A percentile compares a stretch with the other conserved stretches of the same genome.
Evolutionary conservation across 768 basidiomycete species (phyloP).

Genomic region (Suillus subalutaceus): DNA sequence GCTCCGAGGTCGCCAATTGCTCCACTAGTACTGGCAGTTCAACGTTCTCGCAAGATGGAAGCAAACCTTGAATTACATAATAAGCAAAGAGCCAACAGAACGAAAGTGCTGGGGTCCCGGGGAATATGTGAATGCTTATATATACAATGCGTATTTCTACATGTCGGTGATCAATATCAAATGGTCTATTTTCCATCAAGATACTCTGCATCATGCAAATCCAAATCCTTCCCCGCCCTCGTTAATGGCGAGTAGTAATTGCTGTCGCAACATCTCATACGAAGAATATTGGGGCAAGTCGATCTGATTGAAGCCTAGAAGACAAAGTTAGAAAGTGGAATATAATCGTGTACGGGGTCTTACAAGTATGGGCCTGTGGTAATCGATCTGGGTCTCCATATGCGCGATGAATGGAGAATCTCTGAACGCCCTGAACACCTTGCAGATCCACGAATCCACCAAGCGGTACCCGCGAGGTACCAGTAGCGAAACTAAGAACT

Average conservation of each 20-base stretch:
- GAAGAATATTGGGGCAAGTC: conserved; percentile 94
- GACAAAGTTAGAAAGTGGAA: conserved; percentile 17
- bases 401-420: conserved; percentile 94
- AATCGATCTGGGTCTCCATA: conserved; percentile 85
- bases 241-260: conserved; percentile 88
- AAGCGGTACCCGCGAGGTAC: conserved; percentile 90
- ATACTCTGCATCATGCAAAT: conserved; percentile 51
- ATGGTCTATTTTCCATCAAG: conserved; percentile 10
- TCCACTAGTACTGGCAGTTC: no score
- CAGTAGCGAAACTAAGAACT: conserved; percentile 95
- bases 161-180: conserved; percentile 24
- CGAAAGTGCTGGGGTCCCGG: conserved; percentile 9
- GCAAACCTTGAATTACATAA: neutral
- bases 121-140: conserved; percentile 26
- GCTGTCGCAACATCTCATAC: conserved; percentile 94
- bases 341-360: conserved; percentile 30
- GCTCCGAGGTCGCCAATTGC: no score
- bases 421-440: conserved; percentile 90
- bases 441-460: conserved; percentile 95
- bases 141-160: conserved; percentile 40
- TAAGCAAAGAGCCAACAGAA: neutral
- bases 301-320: conserved; percentile 87
- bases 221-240: conserved; percentile 97
- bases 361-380: conserved; percentile 90
- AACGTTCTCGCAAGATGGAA: neutral